Evolutionary conservation across 208 protist species (phyloP), one percentile per base, ranked within the genome.

Genomic region (Acanthamoeba lenticulata): DNA sequence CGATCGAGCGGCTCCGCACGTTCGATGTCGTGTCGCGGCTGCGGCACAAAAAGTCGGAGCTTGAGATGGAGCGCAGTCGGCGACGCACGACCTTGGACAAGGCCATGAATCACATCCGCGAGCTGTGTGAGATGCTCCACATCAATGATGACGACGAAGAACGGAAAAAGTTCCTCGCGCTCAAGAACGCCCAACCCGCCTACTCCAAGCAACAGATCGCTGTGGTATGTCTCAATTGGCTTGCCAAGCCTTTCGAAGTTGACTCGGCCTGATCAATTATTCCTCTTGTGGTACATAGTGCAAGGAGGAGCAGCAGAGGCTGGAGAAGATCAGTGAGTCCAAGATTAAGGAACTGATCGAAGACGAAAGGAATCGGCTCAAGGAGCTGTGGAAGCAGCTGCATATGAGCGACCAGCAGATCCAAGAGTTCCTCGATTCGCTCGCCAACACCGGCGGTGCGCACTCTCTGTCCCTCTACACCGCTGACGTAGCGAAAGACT

Each of bases 281-380:
- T 47, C 74, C 7, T 52, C 29, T 85, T 27, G 5, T 85, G 27
- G 15, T 89, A 29, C 36, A 36, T 34, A 90, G 45, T 62, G 67
- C 79, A 38, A 74, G 3, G 24, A 79, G 29, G 93, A 94, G 52
- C 77, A 90, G 45, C 2, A 92, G 13, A 32, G 83, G 1, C 57
- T 94, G 6, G 19, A 47, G 49, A 42, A 92, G 42, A 86, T 94
- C 13, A 94, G 77, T n/a, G 81, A 94, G 52, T 74, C 77, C 24
- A 94, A 94, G 77, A 85, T 81, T 17, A 94, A 94, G 65, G 93
- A 94, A 40, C 9, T 74, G 29, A 93, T 92, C 79, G 47, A 83
- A 24, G 36, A 38, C 0, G 55, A 72, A 42, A 44, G 34, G 27
- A 83, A 38, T 29, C 3, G 13, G 62, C 55, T 94, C 9, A 34